Base-by-base conservation (phyloP, 371 early-diverging fungal species). In the Zychaea mexicana region DNA sequence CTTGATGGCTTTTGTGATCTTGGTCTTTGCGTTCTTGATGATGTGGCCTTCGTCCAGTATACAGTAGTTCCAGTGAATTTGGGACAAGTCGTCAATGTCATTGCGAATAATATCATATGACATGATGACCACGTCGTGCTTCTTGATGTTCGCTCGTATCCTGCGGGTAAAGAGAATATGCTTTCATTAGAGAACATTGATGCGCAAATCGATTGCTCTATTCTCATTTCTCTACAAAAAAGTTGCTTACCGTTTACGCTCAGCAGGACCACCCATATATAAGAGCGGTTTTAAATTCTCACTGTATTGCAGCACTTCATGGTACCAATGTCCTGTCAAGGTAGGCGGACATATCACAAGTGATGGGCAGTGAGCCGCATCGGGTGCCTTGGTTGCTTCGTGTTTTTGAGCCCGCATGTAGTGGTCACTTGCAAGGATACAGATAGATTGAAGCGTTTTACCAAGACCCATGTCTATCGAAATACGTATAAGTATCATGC, bases 1-100 rank as follows among this genome's bases (percentile, higher is more conserved):
- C 75, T 96, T 96, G 68, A 91, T 93, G 0, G 96, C 90, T 69
- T 91, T 90, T 33, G 96, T 98, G 26, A 99, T 89, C 65, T 98
- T 94, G 27, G 99, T 96, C 59, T 91, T 89, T 15, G 93, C 90
- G 73, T 99, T 99, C 76, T 96, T 96, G 74, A 99, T 98, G 36
- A 97, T 88, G 75, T 99, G 99, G 0, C 99, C 99, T 84, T 99
- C 99, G 79, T 99, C 99, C 36, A 99, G 79, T 62, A 99, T 90
- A 67, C 97, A 94, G 74, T 98, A 99, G 79, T 98, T 97, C 92
- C 92, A 99, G 32, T 87, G 77, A 38, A 92, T 76, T 30, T 73
- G 65, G 2, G 71, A 66, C 54, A 99, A 77, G 19, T 88, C 87
- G 13, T 96, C 95, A 67, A 97, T 91, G 73, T 99, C 98, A 68